Evolutionary conservation across 768 basidiomycete species (phyloP), one percentile per base, ranked within the genome.

Genomic region (Rhodotorula diobovata): DNA sequence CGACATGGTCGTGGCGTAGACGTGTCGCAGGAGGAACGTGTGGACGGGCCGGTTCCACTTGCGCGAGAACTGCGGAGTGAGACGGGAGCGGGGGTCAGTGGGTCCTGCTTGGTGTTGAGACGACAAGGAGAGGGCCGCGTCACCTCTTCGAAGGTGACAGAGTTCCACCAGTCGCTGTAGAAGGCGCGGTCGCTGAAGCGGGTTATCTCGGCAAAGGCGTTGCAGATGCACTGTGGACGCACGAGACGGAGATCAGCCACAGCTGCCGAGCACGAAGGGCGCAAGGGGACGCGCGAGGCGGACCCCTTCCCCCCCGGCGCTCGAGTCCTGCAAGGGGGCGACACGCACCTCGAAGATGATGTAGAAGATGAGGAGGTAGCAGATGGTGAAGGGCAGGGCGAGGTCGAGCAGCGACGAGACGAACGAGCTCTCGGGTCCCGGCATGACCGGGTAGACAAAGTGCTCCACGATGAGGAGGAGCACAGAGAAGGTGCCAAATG

Each of bases 181-280:
- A 98, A 99, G 75, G 92, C 89, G 57, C 95, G 85, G 79, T 99
- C 95, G n/a, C 92, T 91, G 78, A 99, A 99, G 79, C 91, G 92
- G 72, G 54, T 67, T 50, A 57, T 55, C 63, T 97, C 94, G 1
- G 94, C 95, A 77, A 97, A 96, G 14, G 85, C 92, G 77, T 96
- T 96, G 80, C 93, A 96, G 67, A 99, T 93, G 77, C 51, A 96
- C 80, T 55, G 51, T 30, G 32, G 32, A 18, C 12, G 46, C 46
- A 48, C 9, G 48, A n/a, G 48, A 50, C 4, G 8, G 20, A 28
- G 11, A 37, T 11, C 28, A 41, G 21, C 23, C 7, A 41, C 50
- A 48, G n/a, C n/a, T n/a, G n/a, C n/a, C n/a, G n/a, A n/a, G n/a
- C n/a, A n/a, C n/a, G n/a, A n/a, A n/a, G n/a, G n/a, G n/a, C n/a